Evolutionary conservation across 805 yeast species (phyloP).

Genomic region (Cyberlindnera mycetangii): DNA sequence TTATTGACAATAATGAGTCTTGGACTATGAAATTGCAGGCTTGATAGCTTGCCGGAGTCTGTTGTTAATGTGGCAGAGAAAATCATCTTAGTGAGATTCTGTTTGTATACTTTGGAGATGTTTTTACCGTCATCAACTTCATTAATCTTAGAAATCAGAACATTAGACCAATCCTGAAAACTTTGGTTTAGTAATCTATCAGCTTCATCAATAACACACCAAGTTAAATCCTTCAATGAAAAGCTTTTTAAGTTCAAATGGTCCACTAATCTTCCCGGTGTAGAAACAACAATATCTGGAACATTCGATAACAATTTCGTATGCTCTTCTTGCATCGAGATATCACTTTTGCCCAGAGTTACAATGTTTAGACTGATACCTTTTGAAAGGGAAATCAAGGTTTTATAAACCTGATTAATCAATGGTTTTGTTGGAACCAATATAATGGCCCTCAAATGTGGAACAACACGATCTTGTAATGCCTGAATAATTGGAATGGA

Average conservation of each 20-base stretch:
- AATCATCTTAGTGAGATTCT: conserved; percentile 58
- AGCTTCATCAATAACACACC: conserved; percentile 76
- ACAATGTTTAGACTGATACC: conserved; percentile 68
- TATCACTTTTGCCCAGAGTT: conserved; percentile 52
- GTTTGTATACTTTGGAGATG: conserved; percentile 23
- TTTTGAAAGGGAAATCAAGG: conserved; percentile 53
- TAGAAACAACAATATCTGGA: conserved; percentile 68
- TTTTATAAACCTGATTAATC: conserved; percentile 73
- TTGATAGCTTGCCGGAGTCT: conserved; percentile 81
- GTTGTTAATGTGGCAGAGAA: conserved; percentile 94
- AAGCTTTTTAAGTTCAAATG: conserved; percentile 48
- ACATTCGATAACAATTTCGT: conserved; percentile 39
- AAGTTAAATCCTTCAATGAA: conserved; percentile 50
- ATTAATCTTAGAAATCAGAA: conserved; percentile 36
- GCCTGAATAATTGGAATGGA: conserved; percentile 77
- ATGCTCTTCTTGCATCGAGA: conserved; percentile 61
- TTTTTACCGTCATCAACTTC: conserved; percentile 31
- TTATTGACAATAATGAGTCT: conserved; percentile 71
- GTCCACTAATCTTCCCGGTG: conserved; percentile 85
- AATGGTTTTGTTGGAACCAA: conserved; percentile 90
- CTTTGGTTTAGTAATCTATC: conserved; percentile 81
- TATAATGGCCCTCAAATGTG: conserved; percentile 70
- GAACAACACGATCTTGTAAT: conserved; percentile 60
- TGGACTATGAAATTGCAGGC: conserved; percentile 68
- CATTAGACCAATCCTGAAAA: conserved; percentile 87